A percentile compares a stretch with the other conserved stretches of the same genome.
Conservation (phyloP, 2,329 filamentous ascomycete genomes). For the Penicillium olsonii region DNA sequence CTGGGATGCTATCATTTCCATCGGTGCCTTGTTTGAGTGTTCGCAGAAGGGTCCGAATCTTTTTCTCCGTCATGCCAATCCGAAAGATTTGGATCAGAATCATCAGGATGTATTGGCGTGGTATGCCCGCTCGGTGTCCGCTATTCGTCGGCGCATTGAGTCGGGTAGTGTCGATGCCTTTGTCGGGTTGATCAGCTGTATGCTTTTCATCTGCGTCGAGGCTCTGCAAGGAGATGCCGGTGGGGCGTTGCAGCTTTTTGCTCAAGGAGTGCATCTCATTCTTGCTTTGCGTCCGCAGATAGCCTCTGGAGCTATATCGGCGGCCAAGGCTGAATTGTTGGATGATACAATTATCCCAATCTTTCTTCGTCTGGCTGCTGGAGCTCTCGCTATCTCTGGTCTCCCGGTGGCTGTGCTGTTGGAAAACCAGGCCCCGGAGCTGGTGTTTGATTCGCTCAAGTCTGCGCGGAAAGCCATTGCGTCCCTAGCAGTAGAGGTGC, state of each 20-base stretch:
- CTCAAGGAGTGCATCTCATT: constrained; percentile 32
- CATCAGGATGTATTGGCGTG: constrained; percentile 31
- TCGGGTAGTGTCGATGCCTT: constrained; percentile 26
- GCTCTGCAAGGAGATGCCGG: constrained; percentile 26
- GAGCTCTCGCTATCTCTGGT: constrained; percentile 18
- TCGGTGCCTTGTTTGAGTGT: constrained; percentile 38
- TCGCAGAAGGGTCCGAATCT: constrained; percentile 20
- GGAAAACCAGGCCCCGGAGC: background rate
- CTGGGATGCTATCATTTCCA: constrained; percentile 41
- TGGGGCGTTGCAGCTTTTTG: constrained; percentile 31
- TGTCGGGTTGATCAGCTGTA: constrained; percentile 34
- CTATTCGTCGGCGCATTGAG: constrained; percentile 27
- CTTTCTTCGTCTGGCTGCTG: constrained; percentile 30
- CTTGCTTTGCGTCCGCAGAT: constrained; percentile 17
- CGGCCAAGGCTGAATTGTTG: constrained; percentile 16
- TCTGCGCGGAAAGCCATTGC: constrained; percentile 30
- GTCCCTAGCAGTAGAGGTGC: constrained; percentile 23
- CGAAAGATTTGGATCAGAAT: constrained; percentile 12
- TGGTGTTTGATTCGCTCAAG: constrained; percentile 22
- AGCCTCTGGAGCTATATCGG: constrained; percentile 8
- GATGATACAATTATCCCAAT: constrained; percentile 31
- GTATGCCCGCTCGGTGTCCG: constrained; percentile 35
- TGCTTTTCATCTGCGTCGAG: constrained; percentile 39
- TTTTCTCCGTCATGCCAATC: background rate
- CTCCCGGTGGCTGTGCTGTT: constrained; percentile 15